phyloP scores from a whole-genome alignment of 2,329 filamentous ascomycete species.

The Fusarium devonianum region DNA sequence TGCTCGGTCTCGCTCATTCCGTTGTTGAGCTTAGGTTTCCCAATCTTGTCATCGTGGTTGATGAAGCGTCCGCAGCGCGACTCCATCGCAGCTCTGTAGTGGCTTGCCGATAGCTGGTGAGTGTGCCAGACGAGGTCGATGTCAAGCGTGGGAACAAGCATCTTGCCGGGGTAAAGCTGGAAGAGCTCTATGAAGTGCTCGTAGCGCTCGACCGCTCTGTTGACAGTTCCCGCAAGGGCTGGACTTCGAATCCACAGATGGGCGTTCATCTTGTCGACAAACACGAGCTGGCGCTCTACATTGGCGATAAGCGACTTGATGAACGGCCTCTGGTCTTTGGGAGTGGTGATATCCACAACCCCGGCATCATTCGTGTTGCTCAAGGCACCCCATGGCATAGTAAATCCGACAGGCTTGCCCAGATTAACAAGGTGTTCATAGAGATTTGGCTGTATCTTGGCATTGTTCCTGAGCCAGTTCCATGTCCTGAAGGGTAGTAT shows the following conservation, averaged over 20 bases:
- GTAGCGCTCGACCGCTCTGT: constrained; percentile 48
- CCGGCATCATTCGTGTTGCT: neutral
- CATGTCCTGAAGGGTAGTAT: neutral
- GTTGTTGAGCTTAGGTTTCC: constrained; percentile 6
- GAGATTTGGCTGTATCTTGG: constrained; percentile 3
- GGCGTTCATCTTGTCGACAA: constrained; percentile 50
- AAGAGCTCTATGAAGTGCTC: constrained; percentile 47
- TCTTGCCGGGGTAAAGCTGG: constrained; percentile 45
- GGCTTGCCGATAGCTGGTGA: constrained; percentile 46
- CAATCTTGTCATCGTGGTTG: constrained; percentile 36
- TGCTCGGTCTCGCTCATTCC: constrained; percentile 24
- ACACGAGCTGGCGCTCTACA: constrained; percentile 45
- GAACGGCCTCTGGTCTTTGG: neutral
- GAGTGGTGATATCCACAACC: neutral
- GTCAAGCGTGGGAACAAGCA: constrained; percentile 50
- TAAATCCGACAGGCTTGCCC: constrained; percentile 5
- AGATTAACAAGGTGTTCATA: constrained; percentile 6
- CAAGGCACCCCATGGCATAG: neutral
- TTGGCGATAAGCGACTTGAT: constrained; percentile 15
- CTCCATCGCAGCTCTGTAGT: constrained; percentile 36
- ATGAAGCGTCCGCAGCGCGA: constrained; percentile 39
- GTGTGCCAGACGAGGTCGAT: constrained; percentile 54
- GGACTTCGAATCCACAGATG: constrained; percentile 50
- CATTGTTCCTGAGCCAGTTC: constrained; percentile 3
- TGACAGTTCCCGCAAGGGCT: constrained; percentile 44